Evolutionary conservation across 2,329 filamentous ascomycete species (phyloP).

Genomic region (Coniochaeta sp.): DNA sequence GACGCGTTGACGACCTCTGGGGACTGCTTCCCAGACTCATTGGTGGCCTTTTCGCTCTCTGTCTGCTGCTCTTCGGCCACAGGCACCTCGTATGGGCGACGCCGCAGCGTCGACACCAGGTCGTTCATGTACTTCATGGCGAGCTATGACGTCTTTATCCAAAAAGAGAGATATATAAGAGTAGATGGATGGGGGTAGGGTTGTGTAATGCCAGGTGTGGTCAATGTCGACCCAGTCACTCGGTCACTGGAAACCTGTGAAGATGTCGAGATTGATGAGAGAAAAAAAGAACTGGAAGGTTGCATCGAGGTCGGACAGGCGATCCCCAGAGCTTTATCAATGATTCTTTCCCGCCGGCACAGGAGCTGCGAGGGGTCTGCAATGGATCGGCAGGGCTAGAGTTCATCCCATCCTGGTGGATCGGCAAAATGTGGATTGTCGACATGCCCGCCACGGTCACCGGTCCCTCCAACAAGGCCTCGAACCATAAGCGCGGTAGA

Average conservation of each 20-base stretch:
- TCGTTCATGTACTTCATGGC: background rate
- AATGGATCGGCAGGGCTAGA: no score
- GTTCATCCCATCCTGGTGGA: no score
- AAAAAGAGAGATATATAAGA: background rate
- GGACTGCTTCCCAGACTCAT: conserved; percentile 6
- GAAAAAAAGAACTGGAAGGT: background rate
- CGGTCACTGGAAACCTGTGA: background rate
- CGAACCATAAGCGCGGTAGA: background rate
- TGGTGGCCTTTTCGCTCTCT: conserved; percentile 14
- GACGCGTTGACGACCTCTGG: conserved; percentile 6
- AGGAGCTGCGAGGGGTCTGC: no score
- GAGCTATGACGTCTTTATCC: background rate
- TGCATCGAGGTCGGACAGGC: no score
- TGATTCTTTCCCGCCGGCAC: no score
- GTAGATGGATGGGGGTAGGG: background rate
- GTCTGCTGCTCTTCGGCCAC: conserved; percentile 21
- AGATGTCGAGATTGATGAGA: background rate
- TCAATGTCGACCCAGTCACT: background rate
- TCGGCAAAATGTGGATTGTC: no score
- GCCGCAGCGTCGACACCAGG: background rate
- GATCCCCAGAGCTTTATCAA: no score
- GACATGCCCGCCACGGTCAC: no score
- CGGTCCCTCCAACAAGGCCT: no score
- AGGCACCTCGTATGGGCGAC: conserved; percentile 15
- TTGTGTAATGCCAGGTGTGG: background rate